Evolutionary conservation across 169 alveolate genomes (phyloP), one percentile per base, ranked within the genome.

Genomic region (Cryptosporidium xiaoi): DNA sequence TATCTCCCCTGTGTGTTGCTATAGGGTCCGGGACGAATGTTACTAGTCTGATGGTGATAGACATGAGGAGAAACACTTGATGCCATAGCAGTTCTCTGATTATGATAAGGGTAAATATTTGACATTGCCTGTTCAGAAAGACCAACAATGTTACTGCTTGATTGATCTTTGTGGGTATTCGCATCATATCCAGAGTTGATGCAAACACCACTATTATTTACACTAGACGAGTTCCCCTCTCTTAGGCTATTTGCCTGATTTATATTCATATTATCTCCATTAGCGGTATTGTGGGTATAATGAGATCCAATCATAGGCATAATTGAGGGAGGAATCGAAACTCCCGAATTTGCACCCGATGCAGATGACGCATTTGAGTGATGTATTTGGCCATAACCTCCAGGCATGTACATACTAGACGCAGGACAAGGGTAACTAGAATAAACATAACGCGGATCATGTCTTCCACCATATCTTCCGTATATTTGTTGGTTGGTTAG

Each of bases 361-460:
- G 83, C 50, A 50, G 83, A 13, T 13, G 65, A 34, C 34, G 51
- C 67, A 36, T 29, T 60, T 24, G 60, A 24, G 4, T 44, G 83
- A 3, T 64, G 64, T n/a, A 69, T 53, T 36, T 69, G 83, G 16
- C 56, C 83, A 16, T 69, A 69, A 29, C 83, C 83, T 6, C 83
- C 83, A 65, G 77, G 29, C 27, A 66, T 31, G 29, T 69, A 69
- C 55, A 69, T 69, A 69, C 34, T 53, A 5, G 83, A 51, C 1
- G 87, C 12, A 15, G 71, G 64, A 8, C 64, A 77, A 20, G 77
- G 77, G 56, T 77, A 77, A 2, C 87, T 53, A 1, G 87, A 29
- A 36, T 77, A 77, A 60, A 77, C 46, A 50, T 77, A 77, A 51
- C 87, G 58, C 27, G 87, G 87, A 34, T 77, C 87, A 60, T 77